Base-by-base conservation (phyloP, 371 early-diverging fungal species). In the Circinella umbellata region DNA sequence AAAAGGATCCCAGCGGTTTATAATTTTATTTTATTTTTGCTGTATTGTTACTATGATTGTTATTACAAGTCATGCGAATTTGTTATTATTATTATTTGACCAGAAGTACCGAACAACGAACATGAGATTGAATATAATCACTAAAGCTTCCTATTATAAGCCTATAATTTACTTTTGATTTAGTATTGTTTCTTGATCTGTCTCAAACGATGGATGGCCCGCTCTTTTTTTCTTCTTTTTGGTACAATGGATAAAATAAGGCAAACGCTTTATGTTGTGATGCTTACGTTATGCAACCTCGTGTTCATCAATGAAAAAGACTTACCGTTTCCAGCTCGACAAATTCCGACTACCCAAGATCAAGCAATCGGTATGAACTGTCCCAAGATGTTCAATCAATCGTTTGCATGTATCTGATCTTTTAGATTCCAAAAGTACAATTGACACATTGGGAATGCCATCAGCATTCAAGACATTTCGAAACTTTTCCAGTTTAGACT, bases 61-160 rank as follows among this genome's bases (percentile, higher is more conserved):
- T n/a, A 54, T 8, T 20, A 14, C 20, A n/a, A 20, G n/a, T 54
- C 1, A 54, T 10, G 15, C 0, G 54, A 17, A 14, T 54, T 54
- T n/a, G n/a, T n/a, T 54, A 57, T 57, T 57, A 5, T 54, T 17
- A 55, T 72, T 76, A 76, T 71, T 80, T 86, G 14, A 84, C 76
- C 60, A 86, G 76, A 57, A 86, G 64, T 4, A 86, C 84, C 4
- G 86, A 84, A 62, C 86, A 84, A 47, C 81, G 73, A 4, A 81
- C 80, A 64, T 81, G 77, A 1, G 78, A 65, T 62, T 82, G 81
- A 15, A 82, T 81, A 61, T 77, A 82, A 36, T 86, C 83, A 66
- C 83, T 83, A 60, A 86, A 86, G 63, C 84, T 84, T n/a, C 84
- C 84, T 65, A 80, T 68, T 63, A 84, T 81, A 20, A 81, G 74